A percentile compares a stretch with the other conserved stretches of the same genome.
Evolutionary conservation across 306 rosid genomes (phyloP).

Genomic region (Chamaecrista fasciculata): DNA sequence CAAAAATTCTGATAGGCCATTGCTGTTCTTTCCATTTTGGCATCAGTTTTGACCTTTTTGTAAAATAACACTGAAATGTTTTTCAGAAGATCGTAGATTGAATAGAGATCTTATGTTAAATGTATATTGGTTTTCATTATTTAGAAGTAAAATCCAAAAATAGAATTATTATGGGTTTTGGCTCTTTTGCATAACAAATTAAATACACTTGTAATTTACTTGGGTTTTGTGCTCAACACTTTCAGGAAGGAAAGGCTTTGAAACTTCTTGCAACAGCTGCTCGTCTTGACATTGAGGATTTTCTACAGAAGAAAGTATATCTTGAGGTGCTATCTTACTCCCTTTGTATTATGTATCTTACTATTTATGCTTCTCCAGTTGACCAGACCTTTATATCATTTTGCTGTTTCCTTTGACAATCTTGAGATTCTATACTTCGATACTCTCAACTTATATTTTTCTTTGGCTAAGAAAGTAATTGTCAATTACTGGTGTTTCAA

Average conservation of each 20-base stretch:
- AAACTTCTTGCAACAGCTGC: slow-evolving; percentile 94
- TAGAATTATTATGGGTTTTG: background rate
- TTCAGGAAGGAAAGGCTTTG: slow-evolving; percentile 89
- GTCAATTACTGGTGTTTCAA: slow-evolving; percentile 29
- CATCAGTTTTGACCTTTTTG: background rate
- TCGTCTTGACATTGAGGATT: slow-evolving; percentile 83
- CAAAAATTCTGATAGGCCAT: background rate
- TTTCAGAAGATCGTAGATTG: background rate
- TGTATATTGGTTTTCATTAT: background rate
- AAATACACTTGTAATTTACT: slow-evolving; percentile 9
- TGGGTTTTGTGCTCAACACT: slow-evolving; percentile 28
- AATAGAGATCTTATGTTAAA: background rate
- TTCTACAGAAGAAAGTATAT: slow-evolving; percentile 88
- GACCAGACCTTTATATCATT: slow-evolving; percentile 1
- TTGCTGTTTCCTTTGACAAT: slow-evolving; percentile 1
- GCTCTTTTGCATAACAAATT: background rate
- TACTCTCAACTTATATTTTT: background rate
- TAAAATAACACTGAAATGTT: background rate
- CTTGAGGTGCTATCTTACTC: slow-evolving; percentile 59
- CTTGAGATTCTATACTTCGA: slow-evolving; percentile 11
- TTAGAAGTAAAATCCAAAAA: background rate
- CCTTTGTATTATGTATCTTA: background rate
- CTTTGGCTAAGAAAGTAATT: slow-evolving; percentile 23
- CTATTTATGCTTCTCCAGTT: background rate
- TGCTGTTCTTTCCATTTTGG: background rate